Conservation (phyloP, 768 basidiomycete species). For the Fomitopsis serialis region DNA sequence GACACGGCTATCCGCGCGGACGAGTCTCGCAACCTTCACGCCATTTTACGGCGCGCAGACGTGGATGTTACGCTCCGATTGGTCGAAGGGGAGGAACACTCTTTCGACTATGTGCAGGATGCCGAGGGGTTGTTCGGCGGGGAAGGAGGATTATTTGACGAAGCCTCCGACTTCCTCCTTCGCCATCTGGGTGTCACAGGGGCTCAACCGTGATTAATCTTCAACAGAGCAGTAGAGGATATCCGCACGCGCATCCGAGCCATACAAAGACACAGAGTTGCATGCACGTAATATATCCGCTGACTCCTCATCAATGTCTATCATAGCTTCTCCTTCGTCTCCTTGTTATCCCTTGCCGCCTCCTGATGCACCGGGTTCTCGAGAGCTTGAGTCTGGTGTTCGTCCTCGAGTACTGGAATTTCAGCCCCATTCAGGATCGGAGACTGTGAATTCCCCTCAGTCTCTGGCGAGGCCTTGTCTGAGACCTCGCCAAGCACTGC, state of each 20-base stretch:
- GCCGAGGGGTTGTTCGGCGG: slow-evolving; percentile 37
- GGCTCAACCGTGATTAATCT: not conserved
- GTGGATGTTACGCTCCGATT: slow-evolving; percentile 31
- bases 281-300: no score
- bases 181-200: not conserved
- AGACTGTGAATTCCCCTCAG: not conserved
- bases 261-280: no score
- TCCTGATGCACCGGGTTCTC: no score
- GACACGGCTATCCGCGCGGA: slow-evolving; percentile 41
- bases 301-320: no score
- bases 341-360: no score
- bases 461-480: not conserved
- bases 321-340: no score
- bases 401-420: not conserved
- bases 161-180: slow-evolving; percentile 21
- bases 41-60: slow-evolving; percentile 29
- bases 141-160: slow-evolving; percentile 30
- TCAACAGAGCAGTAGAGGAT: no score
- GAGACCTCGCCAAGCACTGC: slow-evolving; percentile 19
- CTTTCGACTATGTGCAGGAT: slow-evolving; percentile 45
- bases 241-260: no score
- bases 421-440: not conserved
- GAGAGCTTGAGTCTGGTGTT: not conserved
- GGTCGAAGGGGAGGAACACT: slow-evolving; percentile 44
- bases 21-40: slow-evolving; percentile 35